Base-by-base conservation (phyloP, 306 rosid genomes). In the Rosa multiflora region DNA sequence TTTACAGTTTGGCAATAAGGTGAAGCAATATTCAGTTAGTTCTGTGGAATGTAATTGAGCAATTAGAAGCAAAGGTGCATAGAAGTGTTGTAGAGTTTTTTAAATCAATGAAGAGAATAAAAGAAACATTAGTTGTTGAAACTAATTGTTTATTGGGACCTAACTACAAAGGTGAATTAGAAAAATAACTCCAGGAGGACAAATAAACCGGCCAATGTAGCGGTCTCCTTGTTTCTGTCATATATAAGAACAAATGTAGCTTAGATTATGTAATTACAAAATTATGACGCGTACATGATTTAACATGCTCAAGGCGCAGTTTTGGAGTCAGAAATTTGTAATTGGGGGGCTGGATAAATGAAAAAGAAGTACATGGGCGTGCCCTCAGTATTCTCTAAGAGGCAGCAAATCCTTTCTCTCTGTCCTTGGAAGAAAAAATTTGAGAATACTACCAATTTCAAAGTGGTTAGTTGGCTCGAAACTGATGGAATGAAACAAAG, bases 1-100 rank as follows among this genome's bases (percentile, higher is more conserved):
- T n/a, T 21, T 23, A 53, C 59, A 29, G 18, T 47, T 37, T 15
- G 35, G 56, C 40, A 75, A 52, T 59, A 26, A 74, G 42, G 2
- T 73, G 32, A 32, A 70, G 61, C 58, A 71, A n/a, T 48, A 23
- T 3, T 14, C 20, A 18, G 15, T 58, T 66, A 23, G 17, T 39
- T 73, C n/a, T 63, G 5, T 72, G 26, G 10, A 43, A 6, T 76
- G 79, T 62, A 76, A 76, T 63, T 62, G 46, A 62, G 43, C 47
- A 26, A 29, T 18, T 63, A 76, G 59, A 75, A 75, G 55, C 18
- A 59, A 59, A 37, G 11, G 69, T 39, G 37, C 59, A 23, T 10
- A 75, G 14, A 43, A 13, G n/a, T 75, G 32, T 75, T 26, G 58
- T 44, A 61, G 13, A 43, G 8, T 62, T 62, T 18, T 46, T 10